A percentile compares a stretch with the other conserved stretches of the same genome.
Conservation (phyloP, 768 basidiomycete species). For the Lanmaoa pseudosensibilis region DNA sequence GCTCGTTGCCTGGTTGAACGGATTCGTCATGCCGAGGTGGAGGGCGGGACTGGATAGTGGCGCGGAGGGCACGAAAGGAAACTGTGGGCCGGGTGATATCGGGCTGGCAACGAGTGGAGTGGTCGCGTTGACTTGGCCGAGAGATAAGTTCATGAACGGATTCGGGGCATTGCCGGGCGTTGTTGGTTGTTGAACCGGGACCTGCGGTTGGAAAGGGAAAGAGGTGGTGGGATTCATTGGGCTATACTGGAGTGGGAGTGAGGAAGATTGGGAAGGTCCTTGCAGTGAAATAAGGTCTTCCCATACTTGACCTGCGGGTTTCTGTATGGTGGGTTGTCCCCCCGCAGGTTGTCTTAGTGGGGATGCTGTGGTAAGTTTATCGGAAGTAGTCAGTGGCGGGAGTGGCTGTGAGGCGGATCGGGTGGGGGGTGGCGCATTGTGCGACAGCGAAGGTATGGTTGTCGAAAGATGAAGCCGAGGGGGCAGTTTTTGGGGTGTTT, state of each 20-base stretch:
- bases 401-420: conserved; percentile 41
- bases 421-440: conserved; percentile 17
- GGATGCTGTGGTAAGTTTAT: conserved; percentile 12
- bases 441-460: conserved; percentile 10
- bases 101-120: conserved; percentile 5
- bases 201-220: conserved; percentile 18
- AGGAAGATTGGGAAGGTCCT: conserved; percentile 36
- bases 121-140: conserved; percentile 3
- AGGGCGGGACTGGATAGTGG: conserved; percentile 15
- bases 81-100: background rate
- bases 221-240: background rate
- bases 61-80: conserved; percentile 6
- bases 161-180: conserved; percentile 7
- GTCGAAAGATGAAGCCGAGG: conserved; percentile 16
- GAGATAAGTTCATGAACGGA: conserved; percentile 22
- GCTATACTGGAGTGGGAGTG: conserved; percentile 47
- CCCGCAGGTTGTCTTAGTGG: conserved; percentile 3
- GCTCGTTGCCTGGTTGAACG: conserved; percentile 16
- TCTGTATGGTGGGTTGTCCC: conserved; percentile 15
- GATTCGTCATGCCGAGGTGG: conserved; percentile 16
- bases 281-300: conserved; percentile 55
- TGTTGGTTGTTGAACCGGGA: background rate
- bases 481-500: conserved; percentile 28
- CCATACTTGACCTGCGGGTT: conserved; percentile 48
- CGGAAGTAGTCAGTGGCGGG: conserved; percentile 10